Conservation (phyloP, 2,329 filamentous ascomycete species). For the Diplodia seriata region DNA sequence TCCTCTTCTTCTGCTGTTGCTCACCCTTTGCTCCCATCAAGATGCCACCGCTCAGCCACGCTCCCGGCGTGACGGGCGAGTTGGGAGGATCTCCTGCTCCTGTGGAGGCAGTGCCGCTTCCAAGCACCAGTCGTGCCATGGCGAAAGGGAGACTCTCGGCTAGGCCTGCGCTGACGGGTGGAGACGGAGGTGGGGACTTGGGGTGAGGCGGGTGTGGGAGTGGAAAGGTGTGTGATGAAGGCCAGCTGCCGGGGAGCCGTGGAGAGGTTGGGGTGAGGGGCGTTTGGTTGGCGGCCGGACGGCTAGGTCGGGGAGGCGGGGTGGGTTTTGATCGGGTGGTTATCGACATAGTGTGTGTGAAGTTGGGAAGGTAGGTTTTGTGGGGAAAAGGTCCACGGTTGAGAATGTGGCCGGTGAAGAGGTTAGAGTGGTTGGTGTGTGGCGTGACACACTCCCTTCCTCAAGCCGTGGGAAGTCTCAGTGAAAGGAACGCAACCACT, state of each 20-base stretch:
- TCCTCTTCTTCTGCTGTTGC: conserved; percentile 7
- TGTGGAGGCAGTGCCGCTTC: background rate
- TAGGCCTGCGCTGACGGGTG: conserved; percentile 22
- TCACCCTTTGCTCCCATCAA: background rate
- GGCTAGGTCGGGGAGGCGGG: background rate
- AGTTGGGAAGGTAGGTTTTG: background rate
- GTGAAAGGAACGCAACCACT: conserved; percentile 7
- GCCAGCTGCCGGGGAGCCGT: conserved; percentile 9
- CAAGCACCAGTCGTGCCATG: background rate
- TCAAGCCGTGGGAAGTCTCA: background rate
- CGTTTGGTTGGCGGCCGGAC: background rate
- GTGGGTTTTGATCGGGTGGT: background rate
- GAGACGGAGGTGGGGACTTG: conserved; percentile 15
- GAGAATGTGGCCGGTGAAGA: background rate
- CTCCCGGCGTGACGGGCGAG: conserved; percentile 16
- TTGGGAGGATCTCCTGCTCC: conserved; percentile 15
- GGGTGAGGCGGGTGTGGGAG: conserved; percentile 7
- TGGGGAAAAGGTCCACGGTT: background rate
- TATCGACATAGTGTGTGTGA: conserved; percentile 7
- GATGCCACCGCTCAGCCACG: background rate
- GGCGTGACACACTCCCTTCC: background rate
- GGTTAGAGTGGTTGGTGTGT: conserved; percentile 1
- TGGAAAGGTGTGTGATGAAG: background rate
- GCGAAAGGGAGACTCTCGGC: conserved; percentile 1
- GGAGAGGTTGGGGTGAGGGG: conserved; percentile 21